A percentile compares a stretch with the other conserved stretches of the same genome.
phyloP scores from a whole-genome alignment of 2,329 filamentous ascomycete species.

The Diplocarpon rosae region DNA sequence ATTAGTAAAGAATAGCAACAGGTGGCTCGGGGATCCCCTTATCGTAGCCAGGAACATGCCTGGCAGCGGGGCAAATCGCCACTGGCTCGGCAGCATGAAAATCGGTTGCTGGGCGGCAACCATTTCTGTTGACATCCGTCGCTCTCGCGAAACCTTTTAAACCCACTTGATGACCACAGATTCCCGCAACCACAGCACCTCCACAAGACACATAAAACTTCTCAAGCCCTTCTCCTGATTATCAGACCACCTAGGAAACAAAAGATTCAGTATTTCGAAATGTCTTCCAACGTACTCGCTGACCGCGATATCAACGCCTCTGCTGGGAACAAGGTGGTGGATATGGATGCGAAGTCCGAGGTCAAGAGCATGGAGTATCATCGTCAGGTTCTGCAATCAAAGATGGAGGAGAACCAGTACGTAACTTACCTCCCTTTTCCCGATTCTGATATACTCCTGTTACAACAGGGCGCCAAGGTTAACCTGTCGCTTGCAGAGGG shows the following conservation, averaged over 20 bases:
- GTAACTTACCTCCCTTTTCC: slow-evolving; percentile 22
- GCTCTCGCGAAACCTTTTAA: slow-evolving; percentile 2
- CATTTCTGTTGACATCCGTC: neutral
- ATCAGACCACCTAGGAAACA: slow-evolving; percentile 1
- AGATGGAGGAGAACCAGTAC: slow-evolving; percentile 57
- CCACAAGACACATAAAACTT: slow-evolving; percentile 1
- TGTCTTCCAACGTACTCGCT: slow-evolving; percentile 51
- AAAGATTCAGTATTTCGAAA: slow-evolving; percentile 25
- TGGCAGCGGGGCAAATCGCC: neutral
- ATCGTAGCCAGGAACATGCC: neutral
- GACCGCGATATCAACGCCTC: slow-evolving; percentile 55
- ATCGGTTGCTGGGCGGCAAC: slow-evolving; percentile 1
- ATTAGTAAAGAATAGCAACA: neutral
- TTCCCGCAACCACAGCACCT: slow-evolving; percentile 1
- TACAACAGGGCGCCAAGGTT: slow-evolving; percentile 8
- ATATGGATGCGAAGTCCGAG: slow-evolving; percentile 30
- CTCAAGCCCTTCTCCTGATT: neutral
- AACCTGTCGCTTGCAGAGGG: slow-evolving; percentile 13
- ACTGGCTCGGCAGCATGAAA: neutral
- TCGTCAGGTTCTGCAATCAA: slow-evolving; percentile 61
- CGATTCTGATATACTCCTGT: neutral
- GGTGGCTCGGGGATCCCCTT: slow-evolving; percentile 6
- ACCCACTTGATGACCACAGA: neutral
- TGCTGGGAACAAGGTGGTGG: slow-evolving; percentile 24
- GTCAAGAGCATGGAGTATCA: slow-evolving; percentile 67